These are phyloP conservation scores for Hyaloperonospora arabidopsidis DNA, from an alignment of 352 stramenopile species.

Conservation along the genomic window DNA sequence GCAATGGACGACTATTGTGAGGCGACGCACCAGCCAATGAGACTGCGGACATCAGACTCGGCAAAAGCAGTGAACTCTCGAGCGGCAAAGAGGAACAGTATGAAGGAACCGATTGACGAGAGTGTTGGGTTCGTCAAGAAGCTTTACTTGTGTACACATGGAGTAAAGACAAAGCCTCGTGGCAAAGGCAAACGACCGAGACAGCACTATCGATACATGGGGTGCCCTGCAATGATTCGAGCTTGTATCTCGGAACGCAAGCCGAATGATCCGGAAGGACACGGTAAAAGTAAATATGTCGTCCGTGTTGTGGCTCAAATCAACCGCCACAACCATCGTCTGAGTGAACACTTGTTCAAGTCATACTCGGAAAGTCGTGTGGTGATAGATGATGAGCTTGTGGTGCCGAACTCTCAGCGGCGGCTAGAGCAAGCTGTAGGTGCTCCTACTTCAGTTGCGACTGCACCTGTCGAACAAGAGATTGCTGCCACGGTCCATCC, in stretches of 20 bases:
- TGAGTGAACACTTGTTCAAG: conserved; percentile 82
- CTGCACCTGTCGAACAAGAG: conserved; percentile 30
- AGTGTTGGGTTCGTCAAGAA: conserved; percentile 82
- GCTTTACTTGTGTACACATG: conserved; percentile 76
- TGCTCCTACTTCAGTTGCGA: conserved; percentile 9
- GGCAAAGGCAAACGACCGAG: conserved; percentile 72
- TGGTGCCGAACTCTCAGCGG: conserved; percentile 36
- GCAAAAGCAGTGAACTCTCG: conserved; percentile 71
- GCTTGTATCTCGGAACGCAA: conserved; percentile 78
- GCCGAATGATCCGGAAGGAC: conserved; percentile 31
- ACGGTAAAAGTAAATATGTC: conserved; percentile 67
- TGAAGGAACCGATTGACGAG: conserved; percentile 82
- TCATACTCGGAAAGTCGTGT: conserved; percentile 82
- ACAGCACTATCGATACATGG: conserved; percentile 81
- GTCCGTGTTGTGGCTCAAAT: conserved; percentile 82
- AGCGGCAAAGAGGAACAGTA: conserved; percentile 73
- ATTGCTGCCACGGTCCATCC: conserved; percentile 22
- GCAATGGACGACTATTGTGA: conserved; percentile 76
- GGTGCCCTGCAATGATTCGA: conserved; percentile 75
- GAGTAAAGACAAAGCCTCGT: conserved; percentile 76
- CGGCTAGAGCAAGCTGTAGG: conserved; percentile 26
- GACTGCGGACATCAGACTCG: conserved; percentile 71
- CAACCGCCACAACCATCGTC: conserved; percentile 79
- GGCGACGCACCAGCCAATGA: conserved; percentile 70
- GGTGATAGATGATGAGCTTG: conserved; percentile 75